Evolutionary conservation across 2,329 filamentous ascomycete species (phyloP), one percentile per base, ranked within the genome.

Genomic region (Shiraia sp.): DNA sequence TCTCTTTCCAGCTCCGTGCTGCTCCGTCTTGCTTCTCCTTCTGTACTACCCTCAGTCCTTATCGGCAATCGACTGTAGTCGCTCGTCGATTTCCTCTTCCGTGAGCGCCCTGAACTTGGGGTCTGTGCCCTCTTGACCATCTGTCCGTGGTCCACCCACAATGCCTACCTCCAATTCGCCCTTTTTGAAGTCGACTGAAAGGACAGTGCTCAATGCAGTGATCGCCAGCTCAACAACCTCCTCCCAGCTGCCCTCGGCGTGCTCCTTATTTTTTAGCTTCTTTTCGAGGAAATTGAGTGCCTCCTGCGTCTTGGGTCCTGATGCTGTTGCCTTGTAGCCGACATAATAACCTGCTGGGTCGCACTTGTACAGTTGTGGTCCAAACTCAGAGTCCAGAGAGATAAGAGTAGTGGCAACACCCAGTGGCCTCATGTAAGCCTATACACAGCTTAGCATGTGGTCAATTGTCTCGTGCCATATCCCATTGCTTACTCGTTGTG

Each of bases 111-210:
- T 85, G 80, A 99, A 99, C 49, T 78, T 79, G 35, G 86, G 73
- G 63, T 89, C 81, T 51, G 86, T 87, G 53, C 89, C 90, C 70
- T 95, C 88, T 74, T 88, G 80, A 56, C 91, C 92, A 66, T 95
- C 89, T 45, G 78, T 74, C 62, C 83, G 81, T 43, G 92, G 91
- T 22, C 90, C 92, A 55, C 93, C 93, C 40, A 96, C 93, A 66
- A 99, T 91, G 51, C 93, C 93, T 73, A 99, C 89, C 77, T 99
- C 93, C 70, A 99, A 86, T 79, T 99, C 93, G 61, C 88, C 88
- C 80, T 97, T 97, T 83, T 99, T 99, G 80, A 99, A 99, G 72
- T 99, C 93, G 72, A 97, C 95, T 74, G 92, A 96, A 53, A 99
- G 80, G 47, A 99, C 91, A 25, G 88, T 95, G 81, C 91, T 96